phyloP scores from a whole-genome alignment of 192 early-diverging fungal species.

The Phlyctochytrium planicorne region DNA sequence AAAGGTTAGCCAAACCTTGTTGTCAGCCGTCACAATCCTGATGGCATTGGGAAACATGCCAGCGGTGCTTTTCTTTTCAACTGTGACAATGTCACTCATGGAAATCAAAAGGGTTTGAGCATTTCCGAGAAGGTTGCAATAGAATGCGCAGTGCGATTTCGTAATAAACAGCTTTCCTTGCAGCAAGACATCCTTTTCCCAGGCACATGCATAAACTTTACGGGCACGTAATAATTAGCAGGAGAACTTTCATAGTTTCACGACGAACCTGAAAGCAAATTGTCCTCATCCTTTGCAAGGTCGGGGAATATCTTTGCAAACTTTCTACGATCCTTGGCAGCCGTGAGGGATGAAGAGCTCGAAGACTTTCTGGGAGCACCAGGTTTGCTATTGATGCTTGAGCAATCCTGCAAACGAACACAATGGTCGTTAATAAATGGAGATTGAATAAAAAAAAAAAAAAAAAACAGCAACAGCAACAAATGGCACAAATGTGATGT shows the following conservation, averaged over 20 bases:
- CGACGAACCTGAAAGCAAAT: background rate
- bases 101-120: conserved; percentile 69
- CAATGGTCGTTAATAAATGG: background rate
- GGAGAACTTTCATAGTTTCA: background rate
- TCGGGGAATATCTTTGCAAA: background rate
- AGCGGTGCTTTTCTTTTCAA: conserved; percentile 84
- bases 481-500: too few species aligned
- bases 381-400: background rate
- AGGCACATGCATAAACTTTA: conserved; percentile 56
- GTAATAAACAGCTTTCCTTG: conserved; percentile 86
- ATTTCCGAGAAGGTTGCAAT: conserved; percentile 91
- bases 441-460: background rate
- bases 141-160: conserved; percentile 76
- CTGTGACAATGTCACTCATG: conserved; percentile 73
- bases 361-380: background rate
- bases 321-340: background rate
- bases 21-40: conserved; percentile 71
- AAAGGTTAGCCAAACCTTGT: conserved; percentile 33
- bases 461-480: too few species aligned
- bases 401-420: background rate
- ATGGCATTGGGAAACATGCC: conserved; percentile 89
- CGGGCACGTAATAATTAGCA: background rate
- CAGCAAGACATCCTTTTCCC: conserved; percentile 85
- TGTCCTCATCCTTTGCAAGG: background rate
- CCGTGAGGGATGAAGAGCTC: background rate